Evolutionary conservation across 1,284 basidiomycete species (phyloP), one percentile per base, ranked within the genome.

Genomic region (Rhodotorula sp.): DNA sequence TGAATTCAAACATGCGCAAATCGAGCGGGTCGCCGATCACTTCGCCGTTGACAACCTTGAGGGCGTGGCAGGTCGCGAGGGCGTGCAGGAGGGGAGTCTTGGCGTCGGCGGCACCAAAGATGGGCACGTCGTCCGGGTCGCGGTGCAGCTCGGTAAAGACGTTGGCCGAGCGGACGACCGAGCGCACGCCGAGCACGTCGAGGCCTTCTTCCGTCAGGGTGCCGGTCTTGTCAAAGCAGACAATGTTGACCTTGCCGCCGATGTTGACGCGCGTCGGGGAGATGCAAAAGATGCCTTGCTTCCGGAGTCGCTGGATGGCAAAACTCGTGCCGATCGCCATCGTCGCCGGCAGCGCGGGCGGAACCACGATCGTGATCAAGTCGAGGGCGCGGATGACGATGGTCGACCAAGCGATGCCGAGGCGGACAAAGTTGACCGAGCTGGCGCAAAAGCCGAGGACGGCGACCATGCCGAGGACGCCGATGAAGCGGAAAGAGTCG

Each of bases 201-300:
- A 99, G 86, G 1, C 97, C 97, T 77, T 99, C 97, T 81, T 98
- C 97, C 0, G 97, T 99, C 23, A 99, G 86, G 1, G 97, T 99
- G 3, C 97, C 97, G 1, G 97, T 99, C 84, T 99, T 99, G 85
- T 99, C 97, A 79, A 99, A 99, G 82, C 95, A 98, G 79, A 95
- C 96, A 14, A 99, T 91, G 76, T 99, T 98, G 83, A 99, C 86
- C 83, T 97, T 97, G 47, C 97, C 97, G 4, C 90, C 93, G 63
- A 99, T 89, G 80, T 99, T 99, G 78, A 99, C 92, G 47, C 97
- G 86, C 78, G 91, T 97, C 0, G 97, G 97, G 8, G 96, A 94
- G 73, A 98, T 98, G 81, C 97, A 99, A 84, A 92, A 99, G 71
- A 99, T 92, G 47, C 92, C 93, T 6, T 86, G 84, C 80, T 91